Percentiles rank a stretch among this genome's conserved stretches.
Conservation (phyloP, 1,139 yeast species). For the Pneumocystis oryctolagi region DNA sequence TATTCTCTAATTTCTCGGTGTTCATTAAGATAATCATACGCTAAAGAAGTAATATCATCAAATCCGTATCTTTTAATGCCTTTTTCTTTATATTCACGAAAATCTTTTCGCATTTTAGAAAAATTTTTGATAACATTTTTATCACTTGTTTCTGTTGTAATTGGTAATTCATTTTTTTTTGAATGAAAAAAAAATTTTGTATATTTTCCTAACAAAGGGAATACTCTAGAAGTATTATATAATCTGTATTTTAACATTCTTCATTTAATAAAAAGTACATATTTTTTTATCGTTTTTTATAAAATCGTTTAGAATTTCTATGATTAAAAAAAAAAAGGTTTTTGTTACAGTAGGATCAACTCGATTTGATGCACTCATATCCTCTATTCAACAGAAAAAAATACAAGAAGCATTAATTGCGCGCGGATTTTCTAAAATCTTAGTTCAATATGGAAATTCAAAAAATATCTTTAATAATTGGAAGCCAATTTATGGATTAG, state of each 20-base stretch:
- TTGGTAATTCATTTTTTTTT: neutral
- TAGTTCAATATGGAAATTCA: slow-evolving; percentile 60
- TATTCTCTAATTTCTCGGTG: slow-evolving; percentile 38
- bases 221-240: too few species aligned
- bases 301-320: neutral
- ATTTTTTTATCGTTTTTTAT: neutral
- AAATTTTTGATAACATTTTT: neutral
- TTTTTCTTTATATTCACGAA: neutral
- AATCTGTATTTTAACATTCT: too few species aligned
- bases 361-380: slow-evolving; percentile 44
- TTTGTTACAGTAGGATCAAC: slow-evolving; percentile 78
- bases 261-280: too few species aligned
- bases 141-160: neutral
- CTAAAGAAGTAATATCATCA: slow-evolving; percentile 1
- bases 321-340: slow-evolving; percentile 15
- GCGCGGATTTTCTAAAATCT: slow-evolving; percentile 30
- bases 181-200: neutral
- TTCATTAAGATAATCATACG: slow-evolving; percentile 42
- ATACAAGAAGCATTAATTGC: slow-evolving; percentile 28
- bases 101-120: neutral
- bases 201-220: too few species aligned
- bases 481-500: slow-evolving; percentile 5
- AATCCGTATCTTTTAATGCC: neutral
- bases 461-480: slow-evolving; percentile 18
- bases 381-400: slow-evolving; percentile 24